Percentiles rank a stretch among this genome's conserved stretches.
Conservation (phyloP, 108 stramenopile genomes). For the Schizochytrium sp. region DNA sequence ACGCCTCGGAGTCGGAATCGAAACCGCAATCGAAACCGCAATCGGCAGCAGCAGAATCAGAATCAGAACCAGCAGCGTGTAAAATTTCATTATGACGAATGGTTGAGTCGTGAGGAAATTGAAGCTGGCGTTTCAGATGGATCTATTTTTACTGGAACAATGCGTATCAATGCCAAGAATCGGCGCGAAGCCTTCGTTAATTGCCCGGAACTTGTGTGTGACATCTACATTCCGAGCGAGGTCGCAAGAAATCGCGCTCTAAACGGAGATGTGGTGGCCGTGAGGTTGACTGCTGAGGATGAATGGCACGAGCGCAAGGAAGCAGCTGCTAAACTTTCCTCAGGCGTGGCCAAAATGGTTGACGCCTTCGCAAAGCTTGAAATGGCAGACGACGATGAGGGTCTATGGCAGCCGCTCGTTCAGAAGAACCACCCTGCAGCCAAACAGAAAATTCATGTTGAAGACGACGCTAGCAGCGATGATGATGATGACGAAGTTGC, state of each 20-base stretch:
- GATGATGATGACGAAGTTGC: not conserved
- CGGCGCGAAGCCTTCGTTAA: conserved; percentile 50
- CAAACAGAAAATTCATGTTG: not conserved
- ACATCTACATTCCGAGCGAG: conserved; percentile 79
- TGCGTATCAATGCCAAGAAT: conserved; percentile 56
- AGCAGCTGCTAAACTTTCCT: not conserved
- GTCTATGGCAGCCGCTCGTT: conserved; percentile 27
- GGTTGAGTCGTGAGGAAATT: not conserved
- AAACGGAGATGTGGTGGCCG: conserved; percentile 87
- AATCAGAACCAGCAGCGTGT: not conserved
- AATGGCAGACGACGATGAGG: not conserved
- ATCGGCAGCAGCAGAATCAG: not conserved
- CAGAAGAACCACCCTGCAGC: not conserved
- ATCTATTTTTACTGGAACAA: conserved; percentile 11
- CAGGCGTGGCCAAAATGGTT: not conserved
- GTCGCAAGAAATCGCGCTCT: conserved; percentile 83
- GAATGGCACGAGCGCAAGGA: conserved; percentile 35
- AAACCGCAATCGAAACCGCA: not conserved
- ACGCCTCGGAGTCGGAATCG: too few species aligned
- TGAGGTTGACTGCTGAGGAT: conserved; percentile 74
- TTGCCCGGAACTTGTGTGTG: conserved; percentile 60
- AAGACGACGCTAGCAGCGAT: not conserved
- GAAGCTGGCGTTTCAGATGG: conserved; percentile 1
- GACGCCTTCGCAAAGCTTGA: not conserved
- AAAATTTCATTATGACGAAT: not conserved